A percentile compares a stretch with the other conserved stretches of the same genome.
Evolutionary conservation across 306 rosid genomes (phyloP).

Genomic region (Cicer pinnatifidum): DNA sequence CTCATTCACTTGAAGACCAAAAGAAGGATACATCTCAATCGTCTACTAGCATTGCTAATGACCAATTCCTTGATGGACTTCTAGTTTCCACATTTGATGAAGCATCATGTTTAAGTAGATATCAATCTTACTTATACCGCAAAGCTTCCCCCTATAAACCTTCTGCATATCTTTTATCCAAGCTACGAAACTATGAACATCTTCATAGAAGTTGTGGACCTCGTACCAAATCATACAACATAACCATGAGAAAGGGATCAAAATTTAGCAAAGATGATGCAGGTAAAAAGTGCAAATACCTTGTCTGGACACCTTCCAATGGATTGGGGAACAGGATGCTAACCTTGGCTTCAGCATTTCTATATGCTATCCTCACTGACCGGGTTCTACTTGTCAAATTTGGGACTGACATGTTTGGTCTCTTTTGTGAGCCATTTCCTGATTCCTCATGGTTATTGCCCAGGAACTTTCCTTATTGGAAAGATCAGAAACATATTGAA

Average conservation of each 20-base stretch:
- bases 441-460: conserved; percentile 70
- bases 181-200: conserved; percentile 72
- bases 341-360: conserved; percentile 68
- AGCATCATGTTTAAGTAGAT: conserved; percentile 69
- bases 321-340: conserved; percentile 83
- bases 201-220: conserved; percentile 77
- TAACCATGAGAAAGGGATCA: conserved; percentile 47
- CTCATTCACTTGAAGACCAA: conserved; percentile 35
- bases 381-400: conserved; percentile 75
- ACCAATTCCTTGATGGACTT: conserved; percentile 63
- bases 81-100: conserved; percentile 59
- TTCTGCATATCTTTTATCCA: conserved; percentile 60
- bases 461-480: conserved; percentile 56
- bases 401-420: conserved; percentile 65
- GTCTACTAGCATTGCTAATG: conserved; percentile 15
- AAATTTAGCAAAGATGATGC: conserved; percentile 41
- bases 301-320: conserved; percentile 66
- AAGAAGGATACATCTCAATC: conserved; percentile 26
- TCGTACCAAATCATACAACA: conserved; percentile 56
- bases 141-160: conserved; percentile 62
- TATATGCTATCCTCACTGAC: conserved; percentile 74
- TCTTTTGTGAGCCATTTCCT: conserved; percentile 79
- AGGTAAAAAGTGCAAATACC: conserved; percentile 57
- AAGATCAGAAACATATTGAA: conserved; percentile 49
- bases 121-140: conserved; percentile 60